Evolutionary conservation across 2,329 filamentous ascomycete genomes (phyloP).

Genomic region (Phyllosticta citrichinensis): DNA sequence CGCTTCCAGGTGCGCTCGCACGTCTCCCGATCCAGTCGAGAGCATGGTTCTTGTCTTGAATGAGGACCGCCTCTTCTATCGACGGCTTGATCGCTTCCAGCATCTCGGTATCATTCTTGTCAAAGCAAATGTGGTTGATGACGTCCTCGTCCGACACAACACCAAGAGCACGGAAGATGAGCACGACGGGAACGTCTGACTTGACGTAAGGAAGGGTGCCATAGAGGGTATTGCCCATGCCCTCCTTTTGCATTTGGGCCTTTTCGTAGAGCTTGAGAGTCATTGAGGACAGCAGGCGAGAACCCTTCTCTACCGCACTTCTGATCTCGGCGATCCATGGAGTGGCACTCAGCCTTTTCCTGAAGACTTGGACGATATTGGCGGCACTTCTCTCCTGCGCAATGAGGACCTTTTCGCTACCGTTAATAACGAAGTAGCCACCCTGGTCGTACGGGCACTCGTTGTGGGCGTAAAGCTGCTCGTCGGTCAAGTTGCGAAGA

Average conservation of each 20-base stretch:
- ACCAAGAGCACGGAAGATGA: constrained; percentile 90
- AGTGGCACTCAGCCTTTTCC: constrained; percentile 91
- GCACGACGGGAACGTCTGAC: constrained; percentile 81
- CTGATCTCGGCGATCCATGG: constrained; percentile 93
- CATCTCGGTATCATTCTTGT: constrained; percentile 92
- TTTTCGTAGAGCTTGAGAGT: constrained; percentile 85
- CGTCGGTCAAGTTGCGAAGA: constrained; percentile 70
- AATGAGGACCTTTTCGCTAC: constrained; percentile 95
- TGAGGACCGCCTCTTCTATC: constrained; percentile 92
- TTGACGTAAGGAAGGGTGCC: constrained; percentile 91
- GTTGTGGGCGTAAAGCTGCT: constrained; percentile 80
- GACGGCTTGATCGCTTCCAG: constrained; percentile 94
- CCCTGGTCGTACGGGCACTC: constrained; percentile 98
- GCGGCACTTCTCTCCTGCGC: constrained; percentile 95
- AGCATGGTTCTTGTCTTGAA: constrained; percentile 89
- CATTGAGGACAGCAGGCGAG: constrained; percentile 84
- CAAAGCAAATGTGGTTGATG: constrained; percentile 93
- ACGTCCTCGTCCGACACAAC: constrained; percentile 98
- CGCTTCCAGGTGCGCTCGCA: constrained; percentile 50
- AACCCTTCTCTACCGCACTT: constrained; percentile 93
- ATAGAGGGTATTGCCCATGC: constrained; percentile 79
- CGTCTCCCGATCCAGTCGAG: constrained; percentile 93
- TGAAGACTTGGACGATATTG: constrained; percentile 98
- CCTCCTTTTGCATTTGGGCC: constrained; percentile 67
- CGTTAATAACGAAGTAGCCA: constrained; percentile 98